Evolutionary conservation across 2,329 filamentous ascomycete genomes (phyloP).

Genomic region (Decorospora gaudefroyi): DNA sequence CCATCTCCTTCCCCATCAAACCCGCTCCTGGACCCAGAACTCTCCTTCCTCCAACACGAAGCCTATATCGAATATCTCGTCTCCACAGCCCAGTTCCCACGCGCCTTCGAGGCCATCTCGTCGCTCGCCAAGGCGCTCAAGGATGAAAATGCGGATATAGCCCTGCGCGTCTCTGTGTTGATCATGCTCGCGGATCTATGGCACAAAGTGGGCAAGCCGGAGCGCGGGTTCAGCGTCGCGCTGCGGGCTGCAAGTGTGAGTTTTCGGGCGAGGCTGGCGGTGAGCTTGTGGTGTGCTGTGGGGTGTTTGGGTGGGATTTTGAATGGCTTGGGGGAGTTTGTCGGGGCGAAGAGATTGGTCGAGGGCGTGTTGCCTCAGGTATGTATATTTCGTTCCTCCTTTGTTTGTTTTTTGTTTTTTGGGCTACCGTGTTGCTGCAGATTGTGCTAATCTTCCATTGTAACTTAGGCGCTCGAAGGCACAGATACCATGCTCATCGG

Average conservation of each 20-base stretch:
- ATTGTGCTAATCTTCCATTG: conserved; percentile 3
- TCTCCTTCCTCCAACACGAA: conserved; percentile 62
- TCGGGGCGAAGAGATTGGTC: conserved; percentile 66
- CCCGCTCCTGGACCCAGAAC: conserved; percentile 60
- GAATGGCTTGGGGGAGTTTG: conserved; percentile 70
- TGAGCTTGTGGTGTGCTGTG: conserved; percentile 73
- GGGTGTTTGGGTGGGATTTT: conserved; percentile 70
- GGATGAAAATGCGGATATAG: conserved; percentile 64
- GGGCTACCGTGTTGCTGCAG: too few species aligned
- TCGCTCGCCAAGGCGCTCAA: conserved; percentile 56
- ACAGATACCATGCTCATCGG: conserved; percentile 66
- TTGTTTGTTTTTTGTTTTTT: not conserved
- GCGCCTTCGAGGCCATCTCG: conserved; percentile 61
- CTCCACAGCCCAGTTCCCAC: conserved; percentile 57
- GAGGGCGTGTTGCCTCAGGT: conserved; percentile 73
- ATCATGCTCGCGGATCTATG: conserved; percentile 74
- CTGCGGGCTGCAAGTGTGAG: conserved; percentile 76
- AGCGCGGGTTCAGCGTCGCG: conserved; percentile 75
- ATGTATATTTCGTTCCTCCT: conserved; percentile 15
- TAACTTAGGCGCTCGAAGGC: conserved; percentile 62
- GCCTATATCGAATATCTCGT: conserved; percentile 64
- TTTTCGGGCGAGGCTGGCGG: conserved; percentile 69
- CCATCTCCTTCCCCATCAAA: conserved; percentile 47
- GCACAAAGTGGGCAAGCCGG: conserved; percentile 67
- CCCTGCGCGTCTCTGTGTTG: conserved; percentile 71